Base-by-base conservation (phyloP, 805 yeast species). In the Diddensiella caesifluorescens region DNA sequence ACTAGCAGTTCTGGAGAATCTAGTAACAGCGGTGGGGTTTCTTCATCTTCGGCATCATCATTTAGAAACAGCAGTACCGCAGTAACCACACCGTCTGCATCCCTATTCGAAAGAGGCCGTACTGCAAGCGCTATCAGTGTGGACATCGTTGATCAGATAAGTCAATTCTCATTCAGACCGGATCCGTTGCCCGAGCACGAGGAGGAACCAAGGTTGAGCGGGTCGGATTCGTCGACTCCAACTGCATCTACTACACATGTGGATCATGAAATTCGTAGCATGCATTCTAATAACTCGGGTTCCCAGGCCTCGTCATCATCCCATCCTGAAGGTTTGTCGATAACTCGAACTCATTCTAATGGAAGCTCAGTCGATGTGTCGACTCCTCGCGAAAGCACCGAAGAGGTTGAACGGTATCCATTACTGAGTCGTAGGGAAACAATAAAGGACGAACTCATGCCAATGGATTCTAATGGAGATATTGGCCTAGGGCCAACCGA, bases 391-490 rank as follows among this genome's bases (percentile, higher is more conserved):
- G 31, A 30, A 5, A 15, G 22, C 16, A 22, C 34, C 10, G 41
- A 31, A 10, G 33, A 33, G 15, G 36, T 34, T 10, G 50, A 47
- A 22, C 27, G 43, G 16, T 40, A 41, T 10, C 50, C 50, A 7
- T 35, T 47, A 22, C 35, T 47, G 26, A 40, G 43, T 2, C 32
- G 27, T 10, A 5, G 44, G 26, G 45, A 34, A 2, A 41, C 42
- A 30, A 23, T 44, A 18, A 44, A 41, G 30, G 48, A 31, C n/a
- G 48, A 45, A 21, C 28, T 44, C 21, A 36, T 36, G n/a, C 40
- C 45, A 6, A 45, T 47, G 45, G 50, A 47, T 23, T 32, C 50
- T 16, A 35, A 43, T 4, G 52, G 52, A 12, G 52, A 49, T 35
- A 22, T 49, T 21, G 52, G 50, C 6, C 35, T 42, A 27, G 35